Percentiles rank a stretch among this genome's conserved stretches.
Evolutionary conservation across 2,329 filamentous ascomycete genomes (phyloP).

Genomic region (Cladobotryum mycophilum): DNA sequence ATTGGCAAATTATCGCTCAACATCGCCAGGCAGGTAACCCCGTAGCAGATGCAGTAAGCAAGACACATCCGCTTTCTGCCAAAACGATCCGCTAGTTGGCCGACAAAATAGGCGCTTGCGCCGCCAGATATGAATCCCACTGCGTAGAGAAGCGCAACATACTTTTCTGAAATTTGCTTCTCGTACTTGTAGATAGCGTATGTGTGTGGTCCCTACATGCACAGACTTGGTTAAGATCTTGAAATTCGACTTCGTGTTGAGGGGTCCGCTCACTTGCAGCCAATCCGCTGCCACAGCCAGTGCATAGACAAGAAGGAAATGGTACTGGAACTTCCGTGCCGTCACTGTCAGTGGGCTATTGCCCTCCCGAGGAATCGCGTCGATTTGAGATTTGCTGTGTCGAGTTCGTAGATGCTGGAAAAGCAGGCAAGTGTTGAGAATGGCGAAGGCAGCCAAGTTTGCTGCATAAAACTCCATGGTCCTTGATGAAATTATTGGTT

Average conservation of each 20-base stretch:
- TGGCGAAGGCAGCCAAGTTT: slow-evolving; percentile 2
- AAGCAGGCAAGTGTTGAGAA: slow-evolving; percentile 17
- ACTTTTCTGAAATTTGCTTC: slow-evolving; percentile 37
- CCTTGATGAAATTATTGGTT: neutral
- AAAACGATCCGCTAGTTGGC: slow-evolving; percentile 34
- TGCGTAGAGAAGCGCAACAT: slow-evolving; percentile 40
- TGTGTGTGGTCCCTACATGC: slow-evolving; percentile 37
- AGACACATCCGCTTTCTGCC: slow-evolving; percentile 47
- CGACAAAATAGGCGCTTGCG: slow-evolving; percentile 36
- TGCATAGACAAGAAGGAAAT: slow-evolving; percentile 19
- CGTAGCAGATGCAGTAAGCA: slow-evolving; percentile 47
- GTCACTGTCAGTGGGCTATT: neutral
- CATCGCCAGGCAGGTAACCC: slow-evolving; percentile 46
- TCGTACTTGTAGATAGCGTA: slow-evolving; percentile 48
- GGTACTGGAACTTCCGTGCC: neutral
- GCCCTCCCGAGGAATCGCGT: neutral
- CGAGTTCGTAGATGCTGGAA: slow-evolving; percentile 17
- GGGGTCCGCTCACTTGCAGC: slow-evolving; percentile 22
- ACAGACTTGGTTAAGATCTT: neutral
- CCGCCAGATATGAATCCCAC: slow-evolving; percentile 44
- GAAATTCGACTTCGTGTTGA: neutral
- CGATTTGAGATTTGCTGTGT: neutral
- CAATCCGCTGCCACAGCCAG: slow-evolving; percentile 29
- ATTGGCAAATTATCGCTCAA: slow-evolving; percentile 35
- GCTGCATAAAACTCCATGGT: slow-evolving; percentile 10